A percentile compares a stretch with the other conserved stretches of the same genome.
phyloP scores from a whole-genome alignment of 345 rosid species.

The Eucalyptus pauciflora region DNA sequence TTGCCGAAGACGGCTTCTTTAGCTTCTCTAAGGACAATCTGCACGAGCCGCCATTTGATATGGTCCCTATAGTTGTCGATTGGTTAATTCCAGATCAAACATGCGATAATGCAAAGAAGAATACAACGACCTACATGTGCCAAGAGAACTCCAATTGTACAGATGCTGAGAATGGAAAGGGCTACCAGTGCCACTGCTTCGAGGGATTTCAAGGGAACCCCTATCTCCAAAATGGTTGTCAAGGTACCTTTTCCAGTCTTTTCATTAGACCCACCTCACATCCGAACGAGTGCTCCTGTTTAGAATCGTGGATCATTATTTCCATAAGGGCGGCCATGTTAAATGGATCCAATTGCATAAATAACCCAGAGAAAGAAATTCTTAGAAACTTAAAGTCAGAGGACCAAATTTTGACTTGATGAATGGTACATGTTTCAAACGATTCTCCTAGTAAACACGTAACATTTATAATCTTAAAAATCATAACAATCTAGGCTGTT shows the following conservation, averaged over 20 bases:
- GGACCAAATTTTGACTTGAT: background rate
- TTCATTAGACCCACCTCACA: background rate
- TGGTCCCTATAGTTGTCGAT: background rate
- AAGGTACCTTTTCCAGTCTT: background rate
- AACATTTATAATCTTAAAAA: no score
- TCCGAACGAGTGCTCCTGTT: background rate
- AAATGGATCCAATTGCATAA: background rate
- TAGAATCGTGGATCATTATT: background rate
- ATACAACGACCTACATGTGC: background rate
- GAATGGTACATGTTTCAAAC: background rate
- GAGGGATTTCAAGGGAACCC: slow-evolving; percentile 7
- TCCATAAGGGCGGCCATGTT: background rate
- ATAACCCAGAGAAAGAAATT: background rate
- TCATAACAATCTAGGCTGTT: background rate
- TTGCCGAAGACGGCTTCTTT: background rate
- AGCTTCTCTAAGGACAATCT: background rate
- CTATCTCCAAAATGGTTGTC: background rate
- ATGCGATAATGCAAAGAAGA: background rate
- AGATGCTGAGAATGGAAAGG: background rate
- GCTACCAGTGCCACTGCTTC: slow-evolving; percentile 4
- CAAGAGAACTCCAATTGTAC: background rate
- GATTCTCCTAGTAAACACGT: background rate
- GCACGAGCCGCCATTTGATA: accelerated
- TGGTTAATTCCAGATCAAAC: background rate
- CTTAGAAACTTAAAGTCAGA: background rate